A percentile compares a stretch with the other conserved stretches of the same genome.
Conservation (phyloP, 2,329 filamentous ascomycete species). For the Cercospora beticola region DNA sequence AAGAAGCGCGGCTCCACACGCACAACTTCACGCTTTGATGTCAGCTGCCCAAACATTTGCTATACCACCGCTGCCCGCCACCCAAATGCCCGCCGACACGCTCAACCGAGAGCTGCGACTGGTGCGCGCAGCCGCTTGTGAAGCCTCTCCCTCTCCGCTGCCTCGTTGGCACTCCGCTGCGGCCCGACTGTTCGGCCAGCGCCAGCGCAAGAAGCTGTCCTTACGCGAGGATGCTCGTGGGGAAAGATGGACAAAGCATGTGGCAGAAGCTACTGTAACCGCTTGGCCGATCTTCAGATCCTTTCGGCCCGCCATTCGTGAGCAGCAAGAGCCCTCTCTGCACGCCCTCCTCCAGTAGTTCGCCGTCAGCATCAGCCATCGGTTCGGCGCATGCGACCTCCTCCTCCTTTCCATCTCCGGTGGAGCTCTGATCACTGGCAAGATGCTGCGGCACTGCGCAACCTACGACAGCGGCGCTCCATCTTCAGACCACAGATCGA, state of each 20-base stretch:
- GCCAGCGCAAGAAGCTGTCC: constrained; percentile 1
- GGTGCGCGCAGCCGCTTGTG: constrained; percentile 1
- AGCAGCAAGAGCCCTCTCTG: not conserved
- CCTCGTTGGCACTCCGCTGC: constrained; percentile 6
- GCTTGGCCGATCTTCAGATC: constrained; percentile 1
- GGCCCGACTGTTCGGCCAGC: not conserved
- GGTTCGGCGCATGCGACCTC: not conserved
- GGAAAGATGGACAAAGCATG: constrained; percentile 14
- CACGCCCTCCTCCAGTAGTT: not conserved
- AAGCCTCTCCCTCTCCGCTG: not conserved
- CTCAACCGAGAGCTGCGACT: constrained; percentile 12
- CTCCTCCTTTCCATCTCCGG: not conserved
- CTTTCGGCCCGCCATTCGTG: constrained; percentile 2
- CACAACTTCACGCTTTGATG: constrained; percentile 17
- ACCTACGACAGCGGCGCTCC: constrained; percentile 16
- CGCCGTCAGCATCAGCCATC: constrained; percentile 2
- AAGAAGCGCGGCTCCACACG: constrained; percentile 17
- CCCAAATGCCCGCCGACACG: not conserved
- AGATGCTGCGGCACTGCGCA: constrained; percentile 21
- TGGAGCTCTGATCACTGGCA: constrained; percentile 11
- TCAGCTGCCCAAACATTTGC: constrained; percentile 17
- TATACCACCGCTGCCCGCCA: constrained; percentile 2
- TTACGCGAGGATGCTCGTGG: constrained; percentile 3
- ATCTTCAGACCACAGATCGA: constrained; percentile 12
- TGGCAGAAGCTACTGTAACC: constrained; percentile 14